Evolutionary conservation across 139 green algal species (phyloP).

Genomic region (Eudorina sp.): DNA sequence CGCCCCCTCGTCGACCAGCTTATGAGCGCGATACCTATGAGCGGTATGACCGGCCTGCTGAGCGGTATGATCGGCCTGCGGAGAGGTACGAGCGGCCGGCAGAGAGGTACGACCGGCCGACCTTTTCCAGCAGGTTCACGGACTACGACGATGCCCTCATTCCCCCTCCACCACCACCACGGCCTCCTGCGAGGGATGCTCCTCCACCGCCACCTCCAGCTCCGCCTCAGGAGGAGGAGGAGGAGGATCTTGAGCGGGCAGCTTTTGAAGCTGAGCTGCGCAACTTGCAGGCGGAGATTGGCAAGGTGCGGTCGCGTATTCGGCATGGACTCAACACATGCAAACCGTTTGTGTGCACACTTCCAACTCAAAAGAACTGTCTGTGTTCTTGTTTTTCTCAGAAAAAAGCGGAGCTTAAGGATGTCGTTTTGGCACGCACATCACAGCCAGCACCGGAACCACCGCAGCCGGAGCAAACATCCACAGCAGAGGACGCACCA

Average conservation of each 20-base stretch:
- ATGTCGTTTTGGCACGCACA: not conserved
- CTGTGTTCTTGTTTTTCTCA: constrained; percentile 1
- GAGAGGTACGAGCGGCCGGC: constrained; percentile 45
- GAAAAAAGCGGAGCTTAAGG: constrained; percentile 42
- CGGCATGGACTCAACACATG: too few species aligned
- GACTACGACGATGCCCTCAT: constrained; percentile 48
- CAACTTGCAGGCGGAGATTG: constrained; percentile 39
- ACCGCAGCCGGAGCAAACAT: not conserved
- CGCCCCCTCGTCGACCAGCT: constrained; percentile 23
- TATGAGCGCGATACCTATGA: constrained; percentile 34
- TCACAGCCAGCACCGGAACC: not conserved
- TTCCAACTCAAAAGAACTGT: not conserved
- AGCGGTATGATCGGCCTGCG: constrained; percentile 28
- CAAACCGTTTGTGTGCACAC: too few species aligned
- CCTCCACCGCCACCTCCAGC: not conserved
- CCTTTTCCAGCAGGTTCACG: not conserved
- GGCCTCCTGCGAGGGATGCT: not conserved
- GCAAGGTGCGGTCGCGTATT: constrained; percentile 40
- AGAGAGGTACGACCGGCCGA: constrained; percentile 37
- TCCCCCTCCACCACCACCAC: constrained; percentile 30
- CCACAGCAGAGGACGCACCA: not conserved
- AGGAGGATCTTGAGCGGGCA: constrained; percentile 41
- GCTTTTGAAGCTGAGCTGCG: constrained; percentile 46
- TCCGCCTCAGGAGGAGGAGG: not conserved
- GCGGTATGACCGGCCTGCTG: constrained; percentile 24